Conservation (phyloP, 768 basidiomycete genomes). For the Suillus bovinus region DNA sequence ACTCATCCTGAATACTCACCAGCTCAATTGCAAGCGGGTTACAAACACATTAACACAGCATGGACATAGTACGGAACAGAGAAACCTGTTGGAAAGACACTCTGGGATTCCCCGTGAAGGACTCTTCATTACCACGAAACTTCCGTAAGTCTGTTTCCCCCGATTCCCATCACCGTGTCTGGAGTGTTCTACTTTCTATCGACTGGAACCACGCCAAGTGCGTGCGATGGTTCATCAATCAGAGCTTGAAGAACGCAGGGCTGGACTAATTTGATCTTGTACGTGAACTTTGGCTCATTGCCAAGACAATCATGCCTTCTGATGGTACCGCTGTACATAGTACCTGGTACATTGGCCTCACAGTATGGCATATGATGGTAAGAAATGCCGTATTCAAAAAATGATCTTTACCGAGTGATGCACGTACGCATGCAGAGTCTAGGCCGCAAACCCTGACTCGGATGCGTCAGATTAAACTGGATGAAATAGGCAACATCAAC, state of each 20-base stretch:
- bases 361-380: slow-evolving; percentile 20
- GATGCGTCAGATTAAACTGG: slow-evolving; percentile 17
- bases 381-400: background rate
- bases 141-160: slow-evolving; percentile 28
- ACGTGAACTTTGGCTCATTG: slow-evolving; percentile 14
- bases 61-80: slow-evolving; percentile 37
- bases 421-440: background rate
- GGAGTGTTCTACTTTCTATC: background rate
- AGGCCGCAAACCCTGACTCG: slow-evolving; percentile 17
- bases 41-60: slow-evolving; percentile 46
- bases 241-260: slow-evolving; percentile 41
- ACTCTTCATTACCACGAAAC: slow-evolving; percentile 53
- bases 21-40: slow-evolving; percentile 40
- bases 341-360: slow-evolving; percentile 43
- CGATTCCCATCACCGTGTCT: no score
- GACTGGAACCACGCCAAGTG: slow-evolving; percentile 28
- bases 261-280: slow-evolving; percentile 51
- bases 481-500: slow-evolving; percentile 20
- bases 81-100: slow-evolving; percentile 42
- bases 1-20: background rate
- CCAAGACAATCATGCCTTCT: slow-evolving; percentile 14
- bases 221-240: slow-evolving; percentile 43
- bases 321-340: slow-evolving; percentile 28
- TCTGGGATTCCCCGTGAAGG: slow-evolving; percentile 46
- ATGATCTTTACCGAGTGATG: background rate